Evolutionary conservation across 352 stramenopile genomes (phyloP), one percentile per base, ranked within the genome.

Genomic region (Thalassiosira hispida): DNA sequence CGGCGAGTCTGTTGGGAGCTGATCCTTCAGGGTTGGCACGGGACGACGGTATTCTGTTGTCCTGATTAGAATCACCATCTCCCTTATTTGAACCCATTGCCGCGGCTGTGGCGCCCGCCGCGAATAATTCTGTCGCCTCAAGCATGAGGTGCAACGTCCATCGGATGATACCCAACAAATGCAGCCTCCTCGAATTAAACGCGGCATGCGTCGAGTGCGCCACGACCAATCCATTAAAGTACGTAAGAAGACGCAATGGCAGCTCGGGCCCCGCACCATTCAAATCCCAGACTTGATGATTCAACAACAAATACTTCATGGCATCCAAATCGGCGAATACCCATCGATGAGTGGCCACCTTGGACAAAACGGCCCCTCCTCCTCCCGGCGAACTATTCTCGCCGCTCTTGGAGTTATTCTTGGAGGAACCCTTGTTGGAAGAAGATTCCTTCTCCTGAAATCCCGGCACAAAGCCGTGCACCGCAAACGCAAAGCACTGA

Each of bases 231-330:
- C 84, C 79, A 76, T 94, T 95, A 23, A 94, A 81, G 23, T 92
- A 87, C 27, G 79, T 86, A 11, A 95, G 72, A 18, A 93, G 67
- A 46, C 87, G 60, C 14, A 93, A 44, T 16, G 89, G 86, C 29
- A 95, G 51, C 25, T 90, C 83, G 22, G 89, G 88, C 38, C 86
- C 85, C 29, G 79, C 79, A 44, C 83, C 86, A 59, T 80, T 86
- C 25, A 94, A 55, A 73, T 94, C 87, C 90, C 90, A 95, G 14
- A 95, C 88, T 80, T 94, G 87, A 57, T 95, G 90, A 68, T 95
- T 95, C 22, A 94, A 67, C 9, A 95, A 71, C 2, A 95, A 64
- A 27, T 93, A 91, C 74, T 94, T 95, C 87, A 95, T 92, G 27
- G 90, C 90, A 80, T 95, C 90, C 51, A 94, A 73, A 84, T 95